Conservation (phyloP, 768 basidiomycete genomes). For the Psilocybe cubensis region DNA sequence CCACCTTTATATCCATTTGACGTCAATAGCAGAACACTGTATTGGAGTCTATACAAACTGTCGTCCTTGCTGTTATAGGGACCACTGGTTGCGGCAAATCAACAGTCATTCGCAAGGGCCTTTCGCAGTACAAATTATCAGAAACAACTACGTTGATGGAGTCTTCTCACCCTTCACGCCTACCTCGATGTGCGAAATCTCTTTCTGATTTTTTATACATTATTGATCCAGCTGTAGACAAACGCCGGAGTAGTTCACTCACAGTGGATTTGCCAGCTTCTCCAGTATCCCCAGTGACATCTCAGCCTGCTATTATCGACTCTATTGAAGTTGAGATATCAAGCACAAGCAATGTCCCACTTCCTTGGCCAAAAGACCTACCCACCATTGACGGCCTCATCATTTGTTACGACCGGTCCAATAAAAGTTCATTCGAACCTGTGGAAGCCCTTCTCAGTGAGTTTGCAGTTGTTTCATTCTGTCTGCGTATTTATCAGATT, state of each 20-base stretch:
- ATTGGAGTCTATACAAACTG: conserved; percentile 19
- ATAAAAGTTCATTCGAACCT: conserved; percentile 62
- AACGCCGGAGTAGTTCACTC: conserved; percentile 28
- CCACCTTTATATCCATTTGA: background rate
- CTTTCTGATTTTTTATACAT: background rate
- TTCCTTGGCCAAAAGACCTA: conserved; percentile 54
- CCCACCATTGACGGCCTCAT: conserved; percentile 77
- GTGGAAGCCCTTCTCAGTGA: conserved; percentile 74
- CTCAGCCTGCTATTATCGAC: conserved; percentile 33
- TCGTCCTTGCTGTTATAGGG: conserved; percentile 82
- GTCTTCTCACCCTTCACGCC: conserved; percentile 26
- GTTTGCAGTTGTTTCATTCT: conserved; percentile 29
- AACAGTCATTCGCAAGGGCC: conserved; percentile 75
- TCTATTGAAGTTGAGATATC: conserved; percentile 60
- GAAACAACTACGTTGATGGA: conserved; percentile 39
- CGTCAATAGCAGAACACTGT: conserved; percentile 3
- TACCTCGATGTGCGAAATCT: conserved; percentile 22
- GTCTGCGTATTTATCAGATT: conserved; percentile 1
- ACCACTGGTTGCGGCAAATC: conserved; percentile 84
- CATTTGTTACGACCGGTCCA: conserved; percentile 83
- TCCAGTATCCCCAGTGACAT: conserved; percentile 36
- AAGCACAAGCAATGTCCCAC: conserved; percentile 32
- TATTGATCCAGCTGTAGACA: conserved; percentile 25
- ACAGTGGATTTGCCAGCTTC: conserved; percentile 8
- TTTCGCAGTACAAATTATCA: conserved; percentile 61